Base-by-base conservation (phyloP, 2,329 filamentous ascomycete genomes). In the Monosporascus sp. region DNA sequence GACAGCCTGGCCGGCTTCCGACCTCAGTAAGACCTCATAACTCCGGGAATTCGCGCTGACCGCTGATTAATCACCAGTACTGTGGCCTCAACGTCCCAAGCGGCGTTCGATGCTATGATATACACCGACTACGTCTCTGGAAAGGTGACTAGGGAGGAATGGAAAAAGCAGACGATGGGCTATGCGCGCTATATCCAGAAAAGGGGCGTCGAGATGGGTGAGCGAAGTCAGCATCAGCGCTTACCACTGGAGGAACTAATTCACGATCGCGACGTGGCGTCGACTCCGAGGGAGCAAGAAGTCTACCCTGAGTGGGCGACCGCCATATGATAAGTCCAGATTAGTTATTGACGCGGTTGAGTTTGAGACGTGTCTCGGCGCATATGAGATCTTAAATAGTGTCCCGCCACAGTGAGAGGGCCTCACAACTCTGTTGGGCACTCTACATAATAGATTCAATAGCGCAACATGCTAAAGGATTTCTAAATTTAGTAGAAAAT, bases 1-100 rank as follows among this genome's bases (percentile, higher is more conserved):
- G 75, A 78, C 57, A 72, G 74, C 1, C 56, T 77, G 1, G 72
- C 74, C 0, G 70, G 71, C 0, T 76, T 78, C 50, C 58, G 75
- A 4, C 74, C 75, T 3, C 75, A 77, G 43, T 46, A 46, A 26
- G 43, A 26, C 22, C 6, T 7, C 38, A 41, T 34, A 34, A 34
- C 9, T 2, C 31, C 31, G 11, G 31, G 1, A 34, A 34, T 34
- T 34, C 41, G 41, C 22, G 22, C 11, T 26, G 14, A 14, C 14
- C 11, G 20, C 41, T 44, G 11, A 44, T 20, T 7, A 14, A 34
- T 44, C 14, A 14, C 17, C 19, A 46, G 43, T 57, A 72, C 73
- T 2, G 74, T 73, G 5, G 68, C 70, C 3, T 74, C 73, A 24
- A 76, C 74, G 1, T 71, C 67, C 9, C 74, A 77, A 56, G 67